Conservation (phyloP, 2,329 filamentous ascomycete genomes). For the Diaporthe sp. region DNA sequence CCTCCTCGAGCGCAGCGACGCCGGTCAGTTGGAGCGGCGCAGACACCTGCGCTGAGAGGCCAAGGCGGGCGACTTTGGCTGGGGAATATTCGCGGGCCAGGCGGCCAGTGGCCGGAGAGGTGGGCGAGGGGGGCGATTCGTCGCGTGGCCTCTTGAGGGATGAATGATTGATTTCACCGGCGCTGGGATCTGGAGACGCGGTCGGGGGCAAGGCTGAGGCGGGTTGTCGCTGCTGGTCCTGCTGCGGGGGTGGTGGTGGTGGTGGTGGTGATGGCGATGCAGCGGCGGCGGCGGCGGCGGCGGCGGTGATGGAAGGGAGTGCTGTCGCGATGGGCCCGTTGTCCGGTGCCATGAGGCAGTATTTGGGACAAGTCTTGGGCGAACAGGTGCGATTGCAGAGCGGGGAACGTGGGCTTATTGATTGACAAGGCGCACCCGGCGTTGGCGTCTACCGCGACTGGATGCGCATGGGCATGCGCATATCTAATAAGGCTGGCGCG, state of each 20-base stretch:
- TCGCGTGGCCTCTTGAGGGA: slow-evolving; percentile 65
- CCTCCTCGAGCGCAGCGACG: slow-evolving; percentile 68
- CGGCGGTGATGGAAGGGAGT: slow-evolving; percentile 58
- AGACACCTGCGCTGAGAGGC: slow-evolving; percentile 56
- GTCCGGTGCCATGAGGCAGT: slow-evolving; percentile 65
- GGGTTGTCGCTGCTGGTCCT: slow-evolving; percentile 50
- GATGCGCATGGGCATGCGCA: slow-evolving; percentile 38
- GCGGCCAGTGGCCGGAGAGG: slow-evolving; percentile 47
- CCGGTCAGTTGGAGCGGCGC: slow-evolving; percentile 64
- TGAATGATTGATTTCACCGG: slow-evolving; percentile 53
- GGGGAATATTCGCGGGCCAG: slow-evolving; percentile 62
- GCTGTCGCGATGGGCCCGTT: slow-evolving; percentile 67
- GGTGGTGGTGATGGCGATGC: slow-evolving; percentile 60
- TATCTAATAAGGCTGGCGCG: slow-evolving; percentile 30
- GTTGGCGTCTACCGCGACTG: slow-evolving; percentile 34
- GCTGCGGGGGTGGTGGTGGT: slow-evolving; percentile 53
- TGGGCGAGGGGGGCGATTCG: slow-evolving; percentile 54
- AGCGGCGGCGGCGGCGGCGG: slow-evolving; percentile 52
- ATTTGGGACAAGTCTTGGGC: slow-evolving; percentile 3
- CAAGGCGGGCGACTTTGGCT: slow-evolving; percentile 66
- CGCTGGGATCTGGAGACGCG: slow-evolving; percentile 57
- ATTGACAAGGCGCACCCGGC: slow-evolving; percentile 29
- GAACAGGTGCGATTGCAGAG: slow-evolving; percentile 1
- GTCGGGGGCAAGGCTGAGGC: slow-evolving; percentile 52
- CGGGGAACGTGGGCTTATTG: not conserved